Percentiles rank a stretch among this genome's conserved stretches.
These are phyloP conservation scores for Acanthamoeba culbertsoni DNA, from an alignment of 208 protist genomes.

Conservation along the genomic window DNA sequence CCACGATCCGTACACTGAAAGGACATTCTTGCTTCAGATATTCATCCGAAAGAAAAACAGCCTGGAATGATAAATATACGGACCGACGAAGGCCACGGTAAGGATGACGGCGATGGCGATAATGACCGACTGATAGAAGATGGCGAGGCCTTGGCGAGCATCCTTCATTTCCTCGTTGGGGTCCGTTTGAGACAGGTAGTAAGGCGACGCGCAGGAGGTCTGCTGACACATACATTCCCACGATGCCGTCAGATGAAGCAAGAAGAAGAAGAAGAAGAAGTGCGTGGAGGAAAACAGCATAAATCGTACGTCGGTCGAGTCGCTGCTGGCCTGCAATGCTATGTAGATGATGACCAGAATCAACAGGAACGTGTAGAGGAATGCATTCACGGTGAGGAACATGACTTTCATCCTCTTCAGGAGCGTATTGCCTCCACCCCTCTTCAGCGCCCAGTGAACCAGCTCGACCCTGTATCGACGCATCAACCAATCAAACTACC, in stretches of 20 bases:
- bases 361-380: neutral
- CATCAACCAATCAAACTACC: neutral
- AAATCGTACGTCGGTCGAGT: neutral
- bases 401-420: neutral
- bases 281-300: neutral
- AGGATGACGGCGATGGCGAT: neutral
- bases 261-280: neutral
- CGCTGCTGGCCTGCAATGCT: neutral
- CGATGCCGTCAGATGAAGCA: neutral
- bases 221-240: neutral
- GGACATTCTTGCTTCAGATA: neutral
- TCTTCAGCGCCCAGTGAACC: constrained; percentile 15
- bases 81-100: neutral
- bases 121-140: constrained; percentile 25
- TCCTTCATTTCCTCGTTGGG: constrained; percentile 10
- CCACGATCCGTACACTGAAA: neutral
- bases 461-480: neutral
- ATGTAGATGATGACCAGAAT: constrained; percentile 10
- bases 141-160: neutral
- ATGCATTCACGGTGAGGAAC: neutral
- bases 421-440: neutral
- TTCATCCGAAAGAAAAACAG: neutral
- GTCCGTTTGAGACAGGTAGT: neutral
- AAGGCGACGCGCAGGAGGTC: neutral
- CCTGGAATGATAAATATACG: neutral